Percentiles rank a stretch among this genome's conserved stretches.
Evolutionary conservation across 306 rosid genomes (phyloP).

Genomic region (Malus orientalis): DNA sequence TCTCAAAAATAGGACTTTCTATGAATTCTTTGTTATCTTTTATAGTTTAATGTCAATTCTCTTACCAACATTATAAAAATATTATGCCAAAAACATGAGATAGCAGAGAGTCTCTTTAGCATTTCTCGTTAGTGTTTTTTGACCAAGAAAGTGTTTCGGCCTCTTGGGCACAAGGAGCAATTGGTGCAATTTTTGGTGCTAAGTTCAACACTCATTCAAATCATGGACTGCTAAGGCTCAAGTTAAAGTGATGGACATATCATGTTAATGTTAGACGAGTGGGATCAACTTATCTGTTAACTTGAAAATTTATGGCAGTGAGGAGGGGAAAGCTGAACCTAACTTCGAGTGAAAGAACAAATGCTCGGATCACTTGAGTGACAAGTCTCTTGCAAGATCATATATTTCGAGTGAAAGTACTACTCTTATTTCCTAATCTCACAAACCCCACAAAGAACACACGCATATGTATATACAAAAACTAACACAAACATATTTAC

Average conservation of each 20-base stretch:
- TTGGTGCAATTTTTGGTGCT: neutral
- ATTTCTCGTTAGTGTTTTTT: no score
- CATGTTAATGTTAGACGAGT: neutral
- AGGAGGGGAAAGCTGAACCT: no score
- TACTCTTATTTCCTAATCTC: slow-evolving; percentile 8
- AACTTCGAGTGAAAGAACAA: no score
- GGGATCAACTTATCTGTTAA: slow-evolving; percentile 2
- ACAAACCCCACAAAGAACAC: slow-evolving; percentile 24
- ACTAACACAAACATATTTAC: slow-evolving; percentile 27
- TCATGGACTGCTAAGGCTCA: neutral
- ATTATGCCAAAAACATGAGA: no score
- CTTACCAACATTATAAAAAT: no score
- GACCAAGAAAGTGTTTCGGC: neutral
- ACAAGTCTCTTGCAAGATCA: no score
- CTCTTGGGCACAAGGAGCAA: neutral
- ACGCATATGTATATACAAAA: slow-evolving; percentile 19
- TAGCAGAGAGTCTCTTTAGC: no score
- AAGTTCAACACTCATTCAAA: neutral
- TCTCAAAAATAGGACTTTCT: no score
- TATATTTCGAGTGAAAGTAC: no score
- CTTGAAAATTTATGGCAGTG: neutral
- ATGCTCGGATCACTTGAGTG: no score
- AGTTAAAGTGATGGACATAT: neutral
- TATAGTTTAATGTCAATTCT: no score
- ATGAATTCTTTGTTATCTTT: fast-evolving